Base-by-base conservation (phyloP, 2,329 filamentous ascomycete species). In the Triangularia setosa region DNA sequence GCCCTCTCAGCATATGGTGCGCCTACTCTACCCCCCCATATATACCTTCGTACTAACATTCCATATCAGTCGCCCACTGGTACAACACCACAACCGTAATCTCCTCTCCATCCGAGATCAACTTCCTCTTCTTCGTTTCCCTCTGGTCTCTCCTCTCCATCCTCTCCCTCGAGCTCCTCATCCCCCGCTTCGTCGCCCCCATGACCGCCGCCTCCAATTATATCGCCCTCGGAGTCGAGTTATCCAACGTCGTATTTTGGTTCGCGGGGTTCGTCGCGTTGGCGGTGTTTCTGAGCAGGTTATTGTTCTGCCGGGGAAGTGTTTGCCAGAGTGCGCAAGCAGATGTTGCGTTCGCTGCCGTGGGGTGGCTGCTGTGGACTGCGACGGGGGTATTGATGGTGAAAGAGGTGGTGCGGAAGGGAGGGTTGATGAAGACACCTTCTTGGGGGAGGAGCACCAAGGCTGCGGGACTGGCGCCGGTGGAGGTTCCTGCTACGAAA, bases 221-320 rank as follows among this genome's bases (percentile, higher is more conserved):
- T 67, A 78, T 76, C 11, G 76, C 79, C 52, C 72, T 87, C 33
- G 77, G 74, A 25, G 67, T 87, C 65, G 85, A 87, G 69, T 70
- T 80, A 52, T 69, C 93, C 25, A 95, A 91, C 16, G 88, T 89
- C 78, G 81, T 96, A 63, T 96, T 96, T 81, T 97, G 92, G 92
- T 94, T 97, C 74, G 87, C 90, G 0, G 92, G 92, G 5, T 90
- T 92, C 72, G 87, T 96, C 68, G 91, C 92, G 9, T 79, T 87
- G 21, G 78, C 83, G 53, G 79, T 83, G 67, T 87, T 86, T 75
- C 80, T 88, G 68, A 77, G 79, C 72, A 76, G 77, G 60, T 77
- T 88, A 58, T 75, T 82, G 62, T 85, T 85, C 76, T 88, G 86
- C 75, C 77, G 79, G 27, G 86, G 85, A 52, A 77, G 76, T 40